A percentile compares a stretch with the other conserved stretches of the same genome.
Conservation (phyloP, 2,329 filamentous ascomycete species). For the Exophiala spinifera region DNA sequence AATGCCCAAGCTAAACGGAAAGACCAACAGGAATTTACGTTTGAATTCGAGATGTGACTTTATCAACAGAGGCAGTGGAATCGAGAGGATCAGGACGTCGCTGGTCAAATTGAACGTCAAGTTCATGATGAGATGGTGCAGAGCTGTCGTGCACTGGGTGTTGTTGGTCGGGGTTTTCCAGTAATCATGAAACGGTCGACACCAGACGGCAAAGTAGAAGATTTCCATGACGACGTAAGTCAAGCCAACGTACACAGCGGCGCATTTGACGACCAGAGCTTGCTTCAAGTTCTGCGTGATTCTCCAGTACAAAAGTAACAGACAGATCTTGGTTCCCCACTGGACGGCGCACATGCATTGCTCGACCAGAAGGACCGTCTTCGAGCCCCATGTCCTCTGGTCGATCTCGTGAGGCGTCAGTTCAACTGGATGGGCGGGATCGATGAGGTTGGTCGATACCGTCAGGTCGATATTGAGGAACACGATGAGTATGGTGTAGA, state of each 20-base stretch:
- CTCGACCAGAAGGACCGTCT: constrained; percentile 54
- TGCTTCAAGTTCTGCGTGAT: constrained; percentile 45
- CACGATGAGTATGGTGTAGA: constrained; percentile 44
- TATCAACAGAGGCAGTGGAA: constrained; percentile 47
- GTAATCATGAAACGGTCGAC: constrained; percentile 51
- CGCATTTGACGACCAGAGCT: constrained; percentile 37
- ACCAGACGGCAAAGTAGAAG: constrained; percentile 55
- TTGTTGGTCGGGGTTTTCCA: constrained; percentile 49
- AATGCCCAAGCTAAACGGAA: constrained; percentile 56
- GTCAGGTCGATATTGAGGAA: constrained; percentile 43
- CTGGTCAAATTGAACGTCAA: constrained; percentile 50
- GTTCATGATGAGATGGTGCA: constrained; percentile 48
- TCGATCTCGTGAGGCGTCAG: constrained; percentile 47
- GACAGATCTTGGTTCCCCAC: constrained; percentile 54
- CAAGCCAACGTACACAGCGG: constrained; percentile 44
- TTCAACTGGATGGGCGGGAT: constrained; percentile 36
- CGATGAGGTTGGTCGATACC: constrained; percentile 47
- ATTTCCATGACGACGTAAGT: constrained; percentile 51
- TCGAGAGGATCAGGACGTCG: constrained; percentile 45
- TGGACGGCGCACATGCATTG: constrained; percentile 51
- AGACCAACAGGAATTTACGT: constrained; percentile 54
- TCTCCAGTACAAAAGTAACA: constrained; percentile 53
- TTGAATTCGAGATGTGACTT: constrained; percentile 39
- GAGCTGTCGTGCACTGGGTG: constrained; percentile 47
- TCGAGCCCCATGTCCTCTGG: constrained; percentile 51